These are phyloP conservation scores for Dianthus caryophyllus DNA, from an alignment of 148 eudicot species.

Conservation along the genomic window DNA sequence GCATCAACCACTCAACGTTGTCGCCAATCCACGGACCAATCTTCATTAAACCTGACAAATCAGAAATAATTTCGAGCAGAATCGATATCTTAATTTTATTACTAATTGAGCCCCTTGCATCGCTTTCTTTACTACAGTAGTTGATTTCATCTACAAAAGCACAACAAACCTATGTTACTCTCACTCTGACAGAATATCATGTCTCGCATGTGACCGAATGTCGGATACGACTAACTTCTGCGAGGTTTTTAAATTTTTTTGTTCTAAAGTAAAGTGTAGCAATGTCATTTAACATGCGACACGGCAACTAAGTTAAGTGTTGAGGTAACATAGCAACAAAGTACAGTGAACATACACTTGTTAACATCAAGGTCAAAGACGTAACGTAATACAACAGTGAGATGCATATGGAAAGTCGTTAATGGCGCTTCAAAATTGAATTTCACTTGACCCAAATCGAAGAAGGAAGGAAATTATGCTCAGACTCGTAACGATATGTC, in stretches of 20 bases:
- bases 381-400: neutral
- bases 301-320: too few species aligned
- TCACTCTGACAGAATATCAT: too few species aligned
- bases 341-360: too few species aligned
- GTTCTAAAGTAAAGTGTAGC: too few species aligned
- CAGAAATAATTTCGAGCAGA: neutral
- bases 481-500: constrained; percentile 44
- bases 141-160: neutral
- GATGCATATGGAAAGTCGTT: neutral
- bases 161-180: neutral
- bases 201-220: too few species aligned
- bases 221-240: too few species aligned
- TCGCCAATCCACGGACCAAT: neutral
- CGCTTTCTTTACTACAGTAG: neutral
- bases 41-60: neutral
- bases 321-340: too few species aligned
- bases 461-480: neutral
- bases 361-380: neutral
- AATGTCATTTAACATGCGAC: too few species aligned
- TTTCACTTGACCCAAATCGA: neutral
- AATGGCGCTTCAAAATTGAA: neutral
- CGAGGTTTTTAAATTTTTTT: too few species aligned
- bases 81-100: neutral
- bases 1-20: neutral
- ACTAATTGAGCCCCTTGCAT: neutral